Percentiles rank a stretch among this genome's conserved stretches.
Evolutionary conservation across 768 basidiomycete genomes (phyloP).

Genomic region (Sarcomyxa edulis): DNA sequence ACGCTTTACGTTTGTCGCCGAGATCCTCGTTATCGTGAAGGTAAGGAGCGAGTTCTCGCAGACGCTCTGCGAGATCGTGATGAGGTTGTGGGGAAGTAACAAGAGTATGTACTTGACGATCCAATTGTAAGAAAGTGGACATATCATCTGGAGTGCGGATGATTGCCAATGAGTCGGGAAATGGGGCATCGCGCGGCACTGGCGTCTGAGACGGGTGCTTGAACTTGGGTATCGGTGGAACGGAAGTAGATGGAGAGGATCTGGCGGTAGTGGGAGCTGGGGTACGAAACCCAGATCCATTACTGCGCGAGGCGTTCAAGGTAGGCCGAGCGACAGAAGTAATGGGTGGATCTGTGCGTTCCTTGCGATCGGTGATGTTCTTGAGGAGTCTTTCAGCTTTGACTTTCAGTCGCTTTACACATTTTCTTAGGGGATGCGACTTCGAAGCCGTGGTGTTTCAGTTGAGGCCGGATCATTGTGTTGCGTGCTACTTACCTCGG

Average conservation of each 20-base stretch:
- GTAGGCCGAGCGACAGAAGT: constrained; percentile 29
- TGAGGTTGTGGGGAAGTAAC: constrained; percentile 3
- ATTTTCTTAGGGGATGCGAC: constrained; percentile 85
- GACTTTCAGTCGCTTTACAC: constrained; percentile 72
- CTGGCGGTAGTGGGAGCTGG: constrained; percentile 30
- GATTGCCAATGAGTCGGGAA: constrained; percentile 65
- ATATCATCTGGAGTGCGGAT: constrained; percentile 72
- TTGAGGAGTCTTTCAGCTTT: constrained; percentile 85
- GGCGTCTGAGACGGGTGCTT: constrained; percentile 21
- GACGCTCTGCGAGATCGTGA: constrained; percentile 18
- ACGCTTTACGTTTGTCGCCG: constrained; percentile 69
- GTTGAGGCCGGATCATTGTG: background rate
- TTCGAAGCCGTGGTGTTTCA: constrained; percentile 21
- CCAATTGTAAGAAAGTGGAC: constrained; percentile 57
- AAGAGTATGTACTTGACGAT: constrained; percentile 37
- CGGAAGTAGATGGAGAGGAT: constrained; percentile 35
- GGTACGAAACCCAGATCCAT: too few relatives aligned
- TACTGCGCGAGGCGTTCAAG: constrained; percentile 7
- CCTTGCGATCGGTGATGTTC: constrained; percentile 85
- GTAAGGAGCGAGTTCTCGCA: constrained; percentile 30
- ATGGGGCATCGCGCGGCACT: constrained; percentile 39
- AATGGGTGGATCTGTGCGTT: constrained; percentile 67
- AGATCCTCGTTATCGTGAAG: constrained; percentile 29
- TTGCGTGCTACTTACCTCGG: constrained; percentile 56
- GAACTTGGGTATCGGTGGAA: constrained; percentile 21